phyloP scores from a whole-genome alignment of 108 stramenopile species.

The Nitzschia palea region DNA sequence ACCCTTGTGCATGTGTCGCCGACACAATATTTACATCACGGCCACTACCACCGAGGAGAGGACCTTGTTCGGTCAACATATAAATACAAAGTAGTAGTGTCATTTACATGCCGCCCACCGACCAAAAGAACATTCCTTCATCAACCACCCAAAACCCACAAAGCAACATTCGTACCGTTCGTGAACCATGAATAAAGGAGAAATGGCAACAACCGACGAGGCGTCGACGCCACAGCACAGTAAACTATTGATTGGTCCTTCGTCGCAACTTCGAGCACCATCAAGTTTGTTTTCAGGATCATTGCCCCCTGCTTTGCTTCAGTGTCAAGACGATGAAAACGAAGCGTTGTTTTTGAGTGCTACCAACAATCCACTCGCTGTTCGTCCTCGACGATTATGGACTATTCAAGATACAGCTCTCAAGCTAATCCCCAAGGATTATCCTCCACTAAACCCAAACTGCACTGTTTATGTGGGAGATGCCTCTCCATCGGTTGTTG shows the following conservation, averaged over 20 bases:
- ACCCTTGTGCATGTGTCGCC: too few species aligned
- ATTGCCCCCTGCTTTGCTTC: background rate
- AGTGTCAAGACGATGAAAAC: background rate
- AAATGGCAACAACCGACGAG: background rate
- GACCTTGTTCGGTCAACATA: too few species aligned
- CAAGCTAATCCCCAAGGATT: constrained; percentile 35
- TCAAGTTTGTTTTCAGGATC: constrained; percentile 11
- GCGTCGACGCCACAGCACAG: constrained; percentile 1
- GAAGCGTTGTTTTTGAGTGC: background rate
- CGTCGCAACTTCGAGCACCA: constrained; percentile 10
- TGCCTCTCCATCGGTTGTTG: constrained; percentile 55
- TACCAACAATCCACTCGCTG: background rate
- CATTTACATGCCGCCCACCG: too few species aligned
- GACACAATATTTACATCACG: too few species aligned
- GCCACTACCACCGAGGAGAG: too few species aligned
- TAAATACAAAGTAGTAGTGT: too few species aligned
- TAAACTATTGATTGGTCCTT: constrained; percentile 7
- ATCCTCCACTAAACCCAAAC: constrained; percentile 44
- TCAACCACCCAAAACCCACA: too few species aligned
- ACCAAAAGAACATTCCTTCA: too few species aligned
- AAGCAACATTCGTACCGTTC: too few species aligned
- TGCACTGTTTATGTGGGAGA: constrained; percentile 30
- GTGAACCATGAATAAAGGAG: too few species aligned
- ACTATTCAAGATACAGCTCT: constrained; percentile 32
- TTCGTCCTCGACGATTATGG: constrained; percentile 42